Percentiles rank a stretch among this genome's conserved stretches.
Conservation (phyloP, 1,284 basidiomycete genomes). For the Xanthoconium separans region DNA sequence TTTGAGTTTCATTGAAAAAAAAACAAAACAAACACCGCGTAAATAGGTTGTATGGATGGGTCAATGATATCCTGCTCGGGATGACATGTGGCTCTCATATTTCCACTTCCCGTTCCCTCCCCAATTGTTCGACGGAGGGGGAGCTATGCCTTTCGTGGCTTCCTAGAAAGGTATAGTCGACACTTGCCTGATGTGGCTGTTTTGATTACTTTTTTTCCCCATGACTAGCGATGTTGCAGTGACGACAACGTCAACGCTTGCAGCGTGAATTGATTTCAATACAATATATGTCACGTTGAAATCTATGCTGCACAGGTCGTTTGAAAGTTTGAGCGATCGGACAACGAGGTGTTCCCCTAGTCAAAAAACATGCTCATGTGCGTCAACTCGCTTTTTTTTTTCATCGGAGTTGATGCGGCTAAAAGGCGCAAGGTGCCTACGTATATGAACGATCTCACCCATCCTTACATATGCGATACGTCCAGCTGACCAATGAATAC, state of each 20-base stretch:
- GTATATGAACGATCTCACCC: slow-evolving; percentile 18
- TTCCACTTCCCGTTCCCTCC: slow-evolving; percentile 6
- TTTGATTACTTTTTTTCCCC: slow-evolving; percentile 3
- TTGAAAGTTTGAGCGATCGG: too few species aligned
- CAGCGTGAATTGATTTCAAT: too few species aligned
- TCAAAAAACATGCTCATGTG: slow-evolving; percentile 6
- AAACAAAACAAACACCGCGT: slow-evolving; percentile 1
- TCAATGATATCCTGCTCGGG: slow-evolving; percentile 17
- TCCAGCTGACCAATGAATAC: slow-evolving; percentile 18
- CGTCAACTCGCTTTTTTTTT: slow-evolving; percentile 1
- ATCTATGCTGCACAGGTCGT: too few species aligned
- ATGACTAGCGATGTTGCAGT: slow-evolving; percentile 9
- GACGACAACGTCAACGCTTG: too few species aligned
- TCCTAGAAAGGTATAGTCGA: slow-evolving; percentile 2
- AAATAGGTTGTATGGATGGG: slow-evolving; percentile 11
- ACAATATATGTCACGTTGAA: slow-evolving; percentile 1
- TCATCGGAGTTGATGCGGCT: slow-evolving; percentile 21
- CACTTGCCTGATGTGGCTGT: slow-evolving; percentile 7
- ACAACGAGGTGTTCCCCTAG: slow-evolving; percentile 16
- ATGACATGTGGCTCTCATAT: slow-evolving; percentile 18
- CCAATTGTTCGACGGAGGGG: slow-evolving; percentile 8
- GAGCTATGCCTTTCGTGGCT: slow-evolving; percentile 13
- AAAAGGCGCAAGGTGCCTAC: slow-evolving; percentile 17
- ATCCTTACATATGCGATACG: too few species aligned
- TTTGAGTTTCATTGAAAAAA: slow-evolving; percentile 19